Evolutionary conservation across 1,284 basidiomycete genomes (phyloP), one percentile per base, ranked within the genome.

Genomic region (Coniophora puteana): DNA sequence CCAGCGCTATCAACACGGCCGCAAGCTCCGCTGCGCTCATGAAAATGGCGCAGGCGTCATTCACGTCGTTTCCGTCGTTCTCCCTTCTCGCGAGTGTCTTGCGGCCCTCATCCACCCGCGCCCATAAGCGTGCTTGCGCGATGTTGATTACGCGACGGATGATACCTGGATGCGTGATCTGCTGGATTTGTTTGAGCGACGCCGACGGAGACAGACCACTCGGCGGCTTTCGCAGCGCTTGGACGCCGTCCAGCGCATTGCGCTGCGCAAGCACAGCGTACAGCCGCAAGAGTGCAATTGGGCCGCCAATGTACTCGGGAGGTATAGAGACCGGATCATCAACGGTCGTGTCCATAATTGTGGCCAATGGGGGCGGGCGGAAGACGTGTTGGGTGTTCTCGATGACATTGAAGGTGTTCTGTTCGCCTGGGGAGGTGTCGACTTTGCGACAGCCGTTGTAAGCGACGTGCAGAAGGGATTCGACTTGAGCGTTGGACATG

Each of bases 21-120:
- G 57, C 59, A 8, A 63, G 51, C 42, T 61, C 57, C 6, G 61
- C 56, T 5, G 51, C 53, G 27, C 43, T 43, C 14, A 35, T 33
- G 43, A 62, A 64, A 4, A 51, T 46, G 7, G 43, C 34, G 10
- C 44, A 41, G 8, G 61, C 63, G 4, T 55, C 48, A 16, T 26
- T 22, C n/a, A 44, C 33, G 10, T 14, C 21, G 17, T 43, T 24
- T n/a, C n/a, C n/a, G n/a, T n/a, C n/a, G n/a, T n/a, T n/a, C n/a
- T n/a, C n/a, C n/a, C n/a, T n/a, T n/a, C n/a, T n/a, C n/a, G n/a
- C n/a, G n/a, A n/a, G n/a, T 4, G 49, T 38, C 14, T 49, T 40
- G 5, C 43, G 52, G 2, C 57, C 58, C 14, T 38, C 34, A 21
- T 58, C 53, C 5, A 51, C 41, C 14, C 42, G 45, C 5, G 38